Evolutionary conservation across 306 rosid species (phyloP), one percentile per base, ranked within the genome.

Genomic region (Fagus sylvatica): DNA sequence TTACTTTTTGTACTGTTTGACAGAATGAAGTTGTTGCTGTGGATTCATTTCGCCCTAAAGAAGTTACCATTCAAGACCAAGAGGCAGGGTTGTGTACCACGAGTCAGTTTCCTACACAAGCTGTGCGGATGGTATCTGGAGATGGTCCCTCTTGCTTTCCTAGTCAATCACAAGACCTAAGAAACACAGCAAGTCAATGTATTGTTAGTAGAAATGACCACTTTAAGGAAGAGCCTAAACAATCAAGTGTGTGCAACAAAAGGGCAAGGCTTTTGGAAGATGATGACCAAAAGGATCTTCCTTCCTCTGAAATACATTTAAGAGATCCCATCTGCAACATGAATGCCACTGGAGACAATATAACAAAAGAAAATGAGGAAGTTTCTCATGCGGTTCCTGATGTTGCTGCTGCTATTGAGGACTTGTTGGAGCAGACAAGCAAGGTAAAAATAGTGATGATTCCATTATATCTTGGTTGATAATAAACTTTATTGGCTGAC

Each of bases 381-480:
- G 85, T 79, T 64, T 74, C 86, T 60, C 81, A 57, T 64, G 83
- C 80, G 70, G 96, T 85, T 85, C 99, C 99, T 57, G 98, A 95
- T 89, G 98, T 95, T 19, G 98, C 99, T 79, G 85, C 98, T 53
- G 99, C 98, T 51, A 91, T 95, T 84, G 98, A 95, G 82, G 97
- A 91, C 89, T 87, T 95, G 82, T 77, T 95, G 84, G 98, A 91
- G 92, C 91, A 95, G 85, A 95, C 98, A 55, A 94, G 90, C 61
- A 90, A 92, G 98, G 98, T 95, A 87, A 77, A 65, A 69, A 13
- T 74, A 71, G 83, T 78, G 70, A 71, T 82, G 33, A 73, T 76
- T 59, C 39, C 74, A 76, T 71, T 80, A 60, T 71, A 54, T 71
- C 69, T 57, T 79, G 48, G 66, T 34, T 75, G 42, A 43, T 68